These are phyloP conservation scores for Comarum palustre DNA, from an alignment of 306 rosid species.

Conservation along the genomic window DNA sequence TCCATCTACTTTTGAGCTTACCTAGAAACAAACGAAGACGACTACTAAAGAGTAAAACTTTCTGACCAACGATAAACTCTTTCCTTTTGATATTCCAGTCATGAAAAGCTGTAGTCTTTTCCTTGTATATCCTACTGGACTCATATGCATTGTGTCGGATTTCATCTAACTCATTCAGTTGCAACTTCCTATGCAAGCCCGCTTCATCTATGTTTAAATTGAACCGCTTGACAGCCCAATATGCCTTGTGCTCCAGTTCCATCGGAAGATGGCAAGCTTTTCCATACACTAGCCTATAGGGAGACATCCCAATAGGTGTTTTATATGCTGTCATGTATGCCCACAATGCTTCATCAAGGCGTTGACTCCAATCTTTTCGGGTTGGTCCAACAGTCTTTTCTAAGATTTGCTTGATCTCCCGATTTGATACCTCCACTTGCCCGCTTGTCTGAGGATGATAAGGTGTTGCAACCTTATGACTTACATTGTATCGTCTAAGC, in stretches of 20 bases:
- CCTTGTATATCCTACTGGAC: neutral
- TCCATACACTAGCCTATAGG: too few relatives aligned
- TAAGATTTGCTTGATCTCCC: too few relatives aligned
- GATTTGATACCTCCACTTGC: neutral
- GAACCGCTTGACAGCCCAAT: too few relatives aligned
- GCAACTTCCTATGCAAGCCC: neutral
- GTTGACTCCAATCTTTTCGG: neutral
- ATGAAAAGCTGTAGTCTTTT: neutral
- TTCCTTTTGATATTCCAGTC: neutral
- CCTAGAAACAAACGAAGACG: neutral
- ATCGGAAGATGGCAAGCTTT: too few relatives aligned
- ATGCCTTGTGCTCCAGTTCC: too few relatives aligned
- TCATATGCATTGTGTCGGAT: neutral
- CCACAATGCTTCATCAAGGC: neutral
- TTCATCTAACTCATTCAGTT: neutral
- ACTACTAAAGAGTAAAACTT: neutral
- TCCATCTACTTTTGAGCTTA: too few relatives aligned
- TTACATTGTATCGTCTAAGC: too few relatives aligned
- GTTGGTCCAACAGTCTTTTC: neutral
- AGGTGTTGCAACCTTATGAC: neutral
- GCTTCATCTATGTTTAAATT: too few relatives aligned
- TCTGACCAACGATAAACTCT: neutral
- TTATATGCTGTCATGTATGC: neutral
- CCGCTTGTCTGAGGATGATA: neutral
- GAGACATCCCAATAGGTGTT: neutral